Evolutionary conservation across 192 early-diverging fungal genomes (phyloP).

Genomic region (Blastocladiella britannica): DNA sequence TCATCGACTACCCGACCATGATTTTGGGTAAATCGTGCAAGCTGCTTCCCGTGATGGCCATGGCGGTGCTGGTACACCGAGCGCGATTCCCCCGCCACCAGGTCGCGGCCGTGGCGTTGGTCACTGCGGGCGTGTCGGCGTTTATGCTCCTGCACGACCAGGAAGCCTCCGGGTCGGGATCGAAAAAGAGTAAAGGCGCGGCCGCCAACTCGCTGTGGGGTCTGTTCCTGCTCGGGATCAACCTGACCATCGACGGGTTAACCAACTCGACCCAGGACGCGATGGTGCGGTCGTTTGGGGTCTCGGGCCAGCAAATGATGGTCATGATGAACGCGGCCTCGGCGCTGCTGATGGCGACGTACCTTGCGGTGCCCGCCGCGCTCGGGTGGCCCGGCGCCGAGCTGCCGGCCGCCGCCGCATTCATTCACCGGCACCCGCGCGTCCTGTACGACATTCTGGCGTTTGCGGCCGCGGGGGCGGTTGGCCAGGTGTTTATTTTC

Average conservation of each 20-base stretch:
- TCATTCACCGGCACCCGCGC: slow-evolving; percentile 54
- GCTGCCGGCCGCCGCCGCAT: slow-evolving; percentile 45
- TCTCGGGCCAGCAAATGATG: slow-evolving; percentile 91
- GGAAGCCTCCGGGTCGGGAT: slow-evolving; percentile 16
- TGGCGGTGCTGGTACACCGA: slow-evolving; percentile 84
- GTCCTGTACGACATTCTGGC: slow-evolving; percentile 64
- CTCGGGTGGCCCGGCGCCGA: slow-evolving; percentile 59
- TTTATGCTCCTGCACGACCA: slow-evolving; percentile 73
- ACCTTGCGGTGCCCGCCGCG: slow-evolving; percentile 21
- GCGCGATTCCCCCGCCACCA: slow-evolving; percentile 69
- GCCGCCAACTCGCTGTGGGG: slow-evolving; percentile 52
- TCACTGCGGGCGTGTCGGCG: slow-evolving; percentile 73
- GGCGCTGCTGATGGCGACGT: slow-evolving; percentile 44
- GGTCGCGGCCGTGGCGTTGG: slow-evolving; percentile 63
- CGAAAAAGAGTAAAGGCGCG: slow-evolving; percentile 17
- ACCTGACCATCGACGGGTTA: slow-evolving; percentile 79
- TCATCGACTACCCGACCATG: slow-evolving; percentile 95
- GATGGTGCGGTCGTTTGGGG: slow-evolving; percentile 61
- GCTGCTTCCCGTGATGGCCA: slow-evolving; percentile 82
- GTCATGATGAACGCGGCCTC: slow-evolving; percentile 80
- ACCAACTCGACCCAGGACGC: slow-evolving; percentile 93
- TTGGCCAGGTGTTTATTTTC: slow-evolving; percentile 98
- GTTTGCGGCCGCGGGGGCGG: slow-evolving; percentile 75
- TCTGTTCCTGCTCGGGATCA: slow-evolving; percentile 56
- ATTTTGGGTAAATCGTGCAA: slow-evolving; percentile 94